Percentiles rank a stretch among this genome's conserved stretches.
These are phyloP conservation scores for Cyclocybe cylindracea DNA, from an alignment of 768 basidiomycete species.

Conservation along the genomic window DNA sequence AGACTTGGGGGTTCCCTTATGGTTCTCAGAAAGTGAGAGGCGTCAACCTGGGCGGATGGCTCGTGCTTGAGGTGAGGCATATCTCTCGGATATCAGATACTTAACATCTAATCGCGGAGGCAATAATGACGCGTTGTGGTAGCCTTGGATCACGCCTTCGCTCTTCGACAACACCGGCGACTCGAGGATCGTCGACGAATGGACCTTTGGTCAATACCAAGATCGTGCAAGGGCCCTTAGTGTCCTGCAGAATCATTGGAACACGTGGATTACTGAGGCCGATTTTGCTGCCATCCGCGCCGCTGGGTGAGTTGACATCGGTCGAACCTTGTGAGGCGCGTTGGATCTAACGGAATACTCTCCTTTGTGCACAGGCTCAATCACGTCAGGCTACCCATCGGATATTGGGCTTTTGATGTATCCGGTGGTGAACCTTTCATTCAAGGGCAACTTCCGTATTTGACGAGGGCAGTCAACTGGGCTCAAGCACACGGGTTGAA, in stretches of 20 bases:
- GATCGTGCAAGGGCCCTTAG: conserved; percentile 45
- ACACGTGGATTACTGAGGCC: conserved; percentile 80
- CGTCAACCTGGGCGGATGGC: conserved; percentile 75
- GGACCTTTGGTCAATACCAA: conserved; percentile 71
- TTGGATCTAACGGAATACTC: not conserved
- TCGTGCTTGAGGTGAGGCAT: conserved; percentile 42
- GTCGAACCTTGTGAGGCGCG: not conserved
- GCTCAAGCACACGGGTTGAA: conserved; percentile 73
- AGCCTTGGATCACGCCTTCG: conserved; percentile 82
- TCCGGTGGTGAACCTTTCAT: conserved; percentile 77
- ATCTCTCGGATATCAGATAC: not conserved
- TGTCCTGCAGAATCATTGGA: conserved; percentile 69
- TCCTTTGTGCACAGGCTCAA: conserved; percentile 55
- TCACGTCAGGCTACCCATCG: conserved; percentile 83
- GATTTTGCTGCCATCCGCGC: conserved; percentile 78
- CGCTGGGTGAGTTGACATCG: conserved; percentile 56
- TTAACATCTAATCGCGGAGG: conserved; percentile 3
- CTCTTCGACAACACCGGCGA: conserved; percentile 72
- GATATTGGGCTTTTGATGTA: conserved; percentile 90
- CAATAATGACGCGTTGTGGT: conserved; percentile 1
- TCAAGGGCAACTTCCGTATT: conserved; percentile 72
- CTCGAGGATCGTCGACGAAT: conserved; percentile 66
- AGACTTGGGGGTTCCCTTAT: conserved; percentile 65
- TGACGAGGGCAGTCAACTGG: conserved; percentile 68
- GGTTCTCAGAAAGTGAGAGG: conserved; percentile 76